A percentile compares a stretch with the other conserved stretches of the same genome.
Conservation (phyloP, 257 asterid species). For the Lavandula angustifolia region DNA sequence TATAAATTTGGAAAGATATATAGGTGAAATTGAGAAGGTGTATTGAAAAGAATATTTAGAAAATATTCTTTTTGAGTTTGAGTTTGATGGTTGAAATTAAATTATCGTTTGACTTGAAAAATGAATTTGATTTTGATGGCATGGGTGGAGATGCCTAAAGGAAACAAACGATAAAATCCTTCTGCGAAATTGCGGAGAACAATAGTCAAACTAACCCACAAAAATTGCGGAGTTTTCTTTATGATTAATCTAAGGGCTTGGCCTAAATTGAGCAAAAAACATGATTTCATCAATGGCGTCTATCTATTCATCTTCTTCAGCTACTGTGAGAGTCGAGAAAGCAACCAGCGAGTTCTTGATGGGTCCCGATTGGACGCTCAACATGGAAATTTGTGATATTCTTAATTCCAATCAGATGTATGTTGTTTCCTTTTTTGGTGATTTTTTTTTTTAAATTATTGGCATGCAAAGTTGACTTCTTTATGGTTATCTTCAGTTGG, state of each 20-base stretch:
- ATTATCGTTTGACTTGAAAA: too few species aligned
- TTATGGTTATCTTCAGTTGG: slow-evolving; percentile 27
- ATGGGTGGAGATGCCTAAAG: too few species aligned
- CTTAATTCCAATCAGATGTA: slow-evolving; percentile 79
- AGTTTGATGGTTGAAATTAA: too few species aligned
- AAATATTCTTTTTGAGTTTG: too few species aligned
- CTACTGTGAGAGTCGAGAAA: slow-evolving; percentile 75
- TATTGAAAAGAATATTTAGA: too few species aligned
- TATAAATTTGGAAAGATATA: too few species aligned
- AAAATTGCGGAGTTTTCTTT: slow-evolving; percentile 18
- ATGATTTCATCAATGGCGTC: slow-evolving; percentile 45
- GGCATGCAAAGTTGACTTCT: slow-evolving; percentile 60
- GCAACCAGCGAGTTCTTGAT: slow-evolving; percentile 97
- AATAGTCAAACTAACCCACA: slow-evolving; percentile 39
- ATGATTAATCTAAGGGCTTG: too few species aligned
- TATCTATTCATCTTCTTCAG: slow-evolving; percentile 56
- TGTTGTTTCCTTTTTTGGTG: slow-evolving; percentile 14
- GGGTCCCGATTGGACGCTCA: slow-evolving; percentile 96
- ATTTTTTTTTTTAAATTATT: not conserved
- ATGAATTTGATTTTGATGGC: too few species aligned
- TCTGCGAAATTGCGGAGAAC: slow-evolving; percentile 29
- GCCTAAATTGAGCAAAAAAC: not conserved
- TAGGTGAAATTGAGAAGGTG: too few species aligned
- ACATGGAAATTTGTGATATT: slow-evolving; percentile 84
- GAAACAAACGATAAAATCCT: slow-evolving; percentile 25